Evolutionary conservation across 148 eudicot species (phyloP).

Genomic region (Gaultheria prostrata): DNA sequence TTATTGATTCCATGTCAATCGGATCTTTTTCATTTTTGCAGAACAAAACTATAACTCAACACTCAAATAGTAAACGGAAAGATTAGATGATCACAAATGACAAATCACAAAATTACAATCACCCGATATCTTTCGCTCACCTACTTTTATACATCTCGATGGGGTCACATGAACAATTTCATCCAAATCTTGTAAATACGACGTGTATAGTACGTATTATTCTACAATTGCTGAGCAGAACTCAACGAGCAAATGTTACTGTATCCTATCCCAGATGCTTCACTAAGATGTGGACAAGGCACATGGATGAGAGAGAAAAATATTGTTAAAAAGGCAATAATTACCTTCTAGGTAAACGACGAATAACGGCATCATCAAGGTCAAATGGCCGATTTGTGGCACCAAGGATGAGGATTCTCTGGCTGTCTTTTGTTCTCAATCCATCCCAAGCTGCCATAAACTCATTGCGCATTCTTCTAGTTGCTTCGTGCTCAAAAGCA

Average conservation of each 20-base stretch:
- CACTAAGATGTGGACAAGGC: not conserved
- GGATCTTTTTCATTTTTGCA: not conserved
- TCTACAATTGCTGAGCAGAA: not conserved
- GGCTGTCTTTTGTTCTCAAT: conserved; percentile 89
- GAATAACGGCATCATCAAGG: conserved; percentile 99
- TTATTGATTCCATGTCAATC: not conserved
- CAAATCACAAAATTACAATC: not conserved
- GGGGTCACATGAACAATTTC: not conserved
- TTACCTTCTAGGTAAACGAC: conserved; percentile 91
- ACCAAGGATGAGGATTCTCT: conserved; percentile 90
- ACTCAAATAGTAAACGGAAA: not conserved
- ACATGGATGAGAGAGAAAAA: not conserved
- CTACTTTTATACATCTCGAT: not conserved
- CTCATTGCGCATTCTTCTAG: conserved; percentile 97
- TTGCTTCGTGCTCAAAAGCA: conserved; percentile 92
- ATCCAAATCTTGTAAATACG: not conserved
- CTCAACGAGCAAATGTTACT: not conserved
- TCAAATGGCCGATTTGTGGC: conserved; percentile 99
- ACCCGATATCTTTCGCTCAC: not conserved
- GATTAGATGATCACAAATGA: not conserved
- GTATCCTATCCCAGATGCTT: not conserved
- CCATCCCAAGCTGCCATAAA: conserved; percentile 99
- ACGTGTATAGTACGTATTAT: not conserved
- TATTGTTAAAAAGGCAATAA: not conserved
- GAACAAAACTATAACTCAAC: not conserved